Evolutionary conservation across 176 grass and related monocot genomes (phyloP).

Genomic region (Aegilops sharonensis): DNA sequence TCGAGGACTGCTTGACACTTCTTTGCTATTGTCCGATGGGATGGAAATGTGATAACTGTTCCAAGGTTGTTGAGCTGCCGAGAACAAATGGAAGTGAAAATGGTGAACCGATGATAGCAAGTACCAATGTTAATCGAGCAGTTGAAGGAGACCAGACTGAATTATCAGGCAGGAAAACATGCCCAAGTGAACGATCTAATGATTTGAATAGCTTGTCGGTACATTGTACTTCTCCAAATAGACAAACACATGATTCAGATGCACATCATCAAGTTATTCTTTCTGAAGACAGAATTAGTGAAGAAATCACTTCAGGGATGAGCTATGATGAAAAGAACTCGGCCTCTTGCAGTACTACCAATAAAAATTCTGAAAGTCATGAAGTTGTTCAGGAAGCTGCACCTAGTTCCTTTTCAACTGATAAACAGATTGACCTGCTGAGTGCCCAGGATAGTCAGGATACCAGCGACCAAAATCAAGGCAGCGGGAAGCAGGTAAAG

Average conservation of each 20-base stretch:
- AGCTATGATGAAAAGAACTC: slow-evolving; percentile 6
- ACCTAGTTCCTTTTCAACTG: slow-evolving; percentile 6
- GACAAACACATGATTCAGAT: slow-evolving; percentile 23
- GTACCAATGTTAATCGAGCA: not conserved
- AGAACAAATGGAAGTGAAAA: not conserved
- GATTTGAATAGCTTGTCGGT: slow-evolving; percentile 11
- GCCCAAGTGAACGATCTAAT: slow-evolving; percentile 18
- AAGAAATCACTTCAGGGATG: slow-evolving; percentile 9
- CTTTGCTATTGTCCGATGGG: not conserved
- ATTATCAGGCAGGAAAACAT: slow-evolving; percentile 18
- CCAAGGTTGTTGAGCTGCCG: not conserved
- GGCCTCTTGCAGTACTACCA: slow-evolving; percentile 8
- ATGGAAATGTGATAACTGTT: slow-evolving; percentile 34
- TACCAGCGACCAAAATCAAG: not conserved
- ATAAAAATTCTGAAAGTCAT: slow-evolving; percentile 15
- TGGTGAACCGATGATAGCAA: not conserved
- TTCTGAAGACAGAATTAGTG: not conserved
- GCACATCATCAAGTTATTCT: slow-evolving; percentile 14
- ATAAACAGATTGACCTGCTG: not conserved
- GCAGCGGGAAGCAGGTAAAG: not conserved
- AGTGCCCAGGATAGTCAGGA: not conserved
- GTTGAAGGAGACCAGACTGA: not conserved
- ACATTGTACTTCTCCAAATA: slow-evolving; percentile 22
- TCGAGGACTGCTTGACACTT: slow-evolving; percentile 21
- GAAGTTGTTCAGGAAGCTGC: slow-evolving; percentile 25